These are phyloP conservation scores for Viridothelium virens DNA, from an alignment of 495 filamentous ascomycete species.

Conservation along the genomic window DNA sequence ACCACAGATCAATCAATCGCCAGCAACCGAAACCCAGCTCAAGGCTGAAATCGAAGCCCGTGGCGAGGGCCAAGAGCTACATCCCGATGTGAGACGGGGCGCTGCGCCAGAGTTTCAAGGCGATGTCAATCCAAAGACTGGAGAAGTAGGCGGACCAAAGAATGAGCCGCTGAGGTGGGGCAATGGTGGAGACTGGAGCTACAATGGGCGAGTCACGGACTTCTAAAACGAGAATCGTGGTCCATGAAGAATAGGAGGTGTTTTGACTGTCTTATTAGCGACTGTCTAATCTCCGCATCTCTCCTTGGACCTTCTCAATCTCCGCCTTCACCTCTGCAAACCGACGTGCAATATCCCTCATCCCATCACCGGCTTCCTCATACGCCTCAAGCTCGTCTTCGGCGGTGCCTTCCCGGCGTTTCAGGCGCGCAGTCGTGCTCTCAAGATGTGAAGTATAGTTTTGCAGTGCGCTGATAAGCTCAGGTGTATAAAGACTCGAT, in stretches of 20 bases:
- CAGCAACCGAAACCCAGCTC: slow-evolving; percentile 25
- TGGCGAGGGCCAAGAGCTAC: slow-evolving; percentile 53
- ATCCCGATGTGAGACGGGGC: slow-evolving; percentile 63
- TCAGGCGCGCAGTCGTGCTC: slow-evolving; percentile 17
- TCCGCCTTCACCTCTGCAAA: slow-evolving; percentile 28
- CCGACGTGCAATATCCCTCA: slow-evolving; percentile 29
- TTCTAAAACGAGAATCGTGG: slow-evolving; percentile 46
- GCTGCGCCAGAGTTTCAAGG: slow-evolving; percentile 90
- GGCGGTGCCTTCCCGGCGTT: slow-evolving; percentile 22
- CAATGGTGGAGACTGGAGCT: slow-evolving; percentile 77
- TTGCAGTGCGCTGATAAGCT: slow-evolving; percentile 48
- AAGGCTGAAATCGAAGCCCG: slow-evolving; percentile 41
- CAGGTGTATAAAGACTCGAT: slow-evolving; percentile 44
- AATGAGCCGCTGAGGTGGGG: slow-evolving; percentile 95
- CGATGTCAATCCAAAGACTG: slow-evolving; percentile 85
- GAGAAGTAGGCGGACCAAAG: slow-evolving; percentile 95
- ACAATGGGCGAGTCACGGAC: slow-evolving; percentile 90
- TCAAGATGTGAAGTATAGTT: slow-evolving; percentile 49
- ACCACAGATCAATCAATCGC: slow-evolving; percentile 35
- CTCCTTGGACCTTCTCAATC: slow-evolving; percentile 29
- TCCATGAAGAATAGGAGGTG: neutral
- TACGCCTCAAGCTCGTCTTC: slow-evolving; percentile 28
- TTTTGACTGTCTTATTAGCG: neutral
- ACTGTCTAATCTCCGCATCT: slow-evolving; percentile 28
- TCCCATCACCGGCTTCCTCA: slow-evolving; percentile 26